Evolutionary conservation across 2,329 filamentous ascomycete species (phyloP).

Genomic region (Colletotrichum sp.): DNA sequence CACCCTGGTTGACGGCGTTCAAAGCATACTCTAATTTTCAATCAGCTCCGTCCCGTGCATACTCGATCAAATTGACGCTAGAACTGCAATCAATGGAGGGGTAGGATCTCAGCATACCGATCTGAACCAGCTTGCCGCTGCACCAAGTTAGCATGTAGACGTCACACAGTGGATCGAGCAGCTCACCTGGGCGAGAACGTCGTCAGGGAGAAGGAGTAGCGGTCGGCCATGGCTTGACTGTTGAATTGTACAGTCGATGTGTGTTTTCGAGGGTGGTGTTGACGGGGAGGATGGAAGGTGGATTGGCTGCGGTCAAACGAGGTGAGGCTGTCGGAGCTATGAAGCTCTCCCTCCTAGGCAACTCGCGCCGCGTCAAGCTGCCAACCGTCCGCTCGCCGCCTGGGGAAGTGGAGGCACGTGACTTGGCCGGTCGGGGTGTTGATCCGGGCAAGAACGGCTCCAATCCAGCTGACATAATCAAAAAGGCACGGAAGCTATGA

Average conservation of each 20-base stretch:
- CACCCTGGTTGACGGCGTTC: slow-evolving; percentile 98
- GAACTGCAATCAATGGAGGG: background rate
- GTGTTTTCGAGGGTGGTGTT: background rate
- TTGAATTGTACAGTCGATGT: background rate
- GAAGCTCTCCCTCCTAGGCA: slow-evolving; percentile 25
- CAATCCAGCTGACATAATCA: background rate
- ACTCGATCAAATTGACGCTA: background rate
- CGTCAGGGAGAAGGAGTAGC: slow-evolving; percentile 99
- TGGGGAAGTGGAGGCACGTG: background rate
- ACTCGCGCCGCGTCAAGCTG: slow-evolving; percentile 27
- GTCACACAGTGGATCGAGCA: slow-evolving; percentile 24
- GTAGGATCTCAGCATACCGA: slow-evolving; percentile 60
- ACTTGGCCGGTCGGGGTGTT: background rate
- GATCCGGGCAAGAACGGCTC: background rate
- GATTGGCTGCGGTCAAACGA: slow-evolving; percentile 18
- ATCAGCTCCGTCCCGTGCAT: slow-evolving; percentile 3
- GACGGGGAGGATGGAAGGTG: slow-evolving; percentile 9
- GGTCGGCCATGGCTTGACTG: slow-evolving; percentile 79
- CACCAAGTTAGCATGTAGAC: slow-evolving; percentile 22
- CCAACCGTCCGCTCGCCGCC: background rate
- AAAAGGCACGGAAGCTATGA: slow-evolving; percentile 1
- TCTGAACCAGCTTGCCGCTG: slow-evolving; percentile 99
- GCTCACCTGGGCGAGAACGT: slow-evolving; percentile 98
- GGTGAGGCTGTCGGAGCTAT: slow-evolving; percentile 23
- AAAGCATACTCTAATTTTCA: slow-evolving; percentile 87